Evolutionary conservation across 805 yeast species (phyloP).

Genomic region (Candida jianshihensis): DNA sequence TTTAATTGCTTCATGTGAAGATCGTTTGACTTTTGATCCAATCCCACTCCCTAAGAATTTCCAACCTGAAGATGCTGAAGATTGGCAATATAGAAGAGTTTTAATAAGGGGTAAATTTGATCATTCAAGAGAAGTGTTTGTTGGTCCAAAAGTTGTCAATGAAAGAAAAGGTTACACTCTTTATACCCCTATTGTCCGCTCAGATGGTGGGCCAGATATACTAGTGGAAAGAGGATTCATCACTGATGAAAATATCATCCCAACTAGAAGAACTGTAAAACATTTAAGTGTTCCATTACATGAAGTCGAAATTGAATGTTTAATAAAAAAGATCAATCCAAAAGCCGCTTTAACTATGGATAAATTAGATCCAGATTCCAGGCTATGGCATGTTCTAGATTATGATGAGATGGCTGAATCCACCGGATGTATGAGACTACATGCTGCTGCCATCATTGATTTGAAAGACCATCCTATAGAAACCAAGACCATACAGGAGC

Average conservation of each 20-base stretch:
- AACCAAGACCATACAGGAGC: constrained; percentile 20
- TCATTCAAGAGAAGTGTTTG: constrained; percentile 80
- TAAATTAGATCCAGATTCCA: constrained; percentile 57
- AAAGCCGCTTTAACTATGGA: constrained; percentile 64
- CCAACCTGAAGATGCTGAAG: constrained; percentile 57
- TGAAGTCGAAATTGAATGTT: constrained; percentile 62
- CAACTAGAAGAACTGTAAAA: constrained; percentile 50
- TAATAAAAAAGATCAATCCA: constrained; percentile 61
- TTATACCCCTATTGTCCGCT: constrained; percentile 74
- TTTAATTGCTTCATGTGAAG: constrained; percentile 77
- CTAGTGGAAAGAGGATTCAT: constrained; percentile 93
- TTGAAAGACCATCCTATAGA: constrained; percentile 55
- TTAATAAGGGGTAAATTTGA: constrained; percentile 71
- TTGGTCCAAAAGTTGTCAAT: constrained; percentile 80
- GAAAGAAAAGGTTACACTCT: constrained; percentile 72
- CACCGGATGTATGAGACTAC: constrained; percentile 63
- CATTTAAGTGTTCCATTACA: constrained; percentile 62
- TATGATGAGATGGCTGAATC: constrained; percentile 71
- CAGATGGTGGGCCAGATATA: constrained; percentile 68
- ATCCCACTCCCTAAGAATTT: constrained; percentile 62
- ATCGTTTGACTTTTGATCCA: constrained; percentile 67
- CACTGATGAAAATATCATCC: constrained; percentile 53
- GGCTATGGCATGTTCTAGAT: constrained; percentile 75
- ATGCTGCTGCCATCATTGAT: constrained; percentile 68
- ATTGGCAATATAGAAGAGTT: constrained; percentile 79